phyloP scores from a whole-genome alignment of 768 basidiomycete species.

The Russula sp. region DNA sequence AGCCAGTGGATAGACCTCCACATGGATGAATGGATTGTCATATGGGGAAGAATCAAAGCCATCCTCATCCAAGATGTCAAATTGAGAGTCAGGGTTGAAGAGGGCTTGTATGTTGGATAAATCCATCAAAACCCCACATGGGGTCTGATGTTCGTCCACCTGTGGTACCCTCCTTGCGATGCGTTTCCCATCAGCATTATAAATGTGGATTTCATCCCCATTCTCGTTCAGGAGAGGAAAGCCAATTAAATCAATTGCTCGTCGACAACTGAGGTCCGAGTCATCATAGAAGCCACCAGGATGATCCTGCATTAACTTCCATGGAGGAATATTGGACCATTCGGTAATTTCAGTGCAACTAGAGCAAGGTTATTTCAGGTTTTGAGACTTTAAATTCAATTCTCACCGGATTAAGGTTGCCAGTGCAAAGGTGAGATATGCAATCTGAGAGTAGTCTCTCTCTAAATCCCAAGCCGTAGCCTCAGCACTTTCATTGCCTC shows the following conservation, averaged over 20 bases:
- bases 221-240: not conserved
- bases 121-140: not conserved
- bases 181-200: too few relatives aligned
- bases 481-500: not conserved
- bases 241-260: too few relatives aligned
- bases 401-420: not conserved
- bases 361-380: too few relatives aligned
- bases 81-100: not conserved
- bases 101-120: not conserved
- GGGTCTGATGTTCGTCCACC: too few relatives aligned
- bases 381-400: too few relatives aligned
- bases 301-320: too few relatives aligned
- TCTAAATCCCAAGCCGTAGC: not conserved
- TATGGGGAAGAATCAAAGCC: not conserved
- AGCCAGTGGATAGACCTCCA: not conserved
- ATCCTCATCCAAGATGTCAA: not conserved
- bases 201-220: not conserved
- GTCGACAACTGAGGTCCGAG: too few relatives aligned
- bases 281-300: too few relatives aligned
- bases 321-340: not conserved
- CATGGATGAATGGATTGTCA: too few relatives aligned
- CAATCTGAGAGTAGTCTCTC: not conserved
- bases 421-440: not conserved
- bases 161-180: not conserved
- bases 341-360: not conserved